Percentiles rank a stretch among this genome's conserved stretches.
phyloP scores from a whole-genome alignment of 2,329 filamentous ascomycete species.

The Ophiostoma piceae region DNA sequence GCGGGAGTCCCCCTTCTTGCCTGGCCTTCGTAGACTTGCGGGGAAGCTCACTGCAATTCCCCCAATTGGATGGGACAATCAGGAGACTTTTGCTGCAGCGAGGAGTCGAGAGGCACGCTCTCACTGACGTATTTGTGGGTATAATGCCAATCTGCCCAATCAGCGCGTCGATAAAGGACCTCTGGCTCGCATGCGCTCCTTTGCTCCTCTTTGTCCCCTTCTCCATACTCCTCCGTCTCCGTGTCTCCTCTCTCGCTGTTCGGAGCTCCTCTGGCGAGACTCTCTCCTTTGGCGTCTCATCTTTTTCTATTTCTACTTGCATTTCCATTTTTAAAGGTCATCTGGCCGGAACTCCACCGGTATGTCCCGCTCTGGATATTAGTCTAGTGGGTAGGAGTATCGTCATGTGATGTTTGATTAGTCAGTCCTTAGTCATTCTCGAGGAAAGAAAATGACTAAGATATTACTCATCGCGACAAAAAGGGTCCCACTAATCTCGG shows the following conservation, averaged over 20 bases:
- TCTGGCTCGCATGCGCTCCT: neutral
- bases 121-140: conserved; percentile 13
- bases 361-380: neutral
- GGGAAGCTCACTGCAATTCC: conserved; percentile 13
- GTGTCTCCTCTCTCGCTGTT: neutral
- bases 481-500: neutral
- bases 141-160: neutral
- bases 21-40: conserved; percentile 5
- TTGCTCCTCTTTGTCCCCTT: neutral
- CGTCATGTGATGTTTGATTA: neutral
- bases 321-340: neutral
- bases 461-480: neutral
- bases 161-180: neutral
- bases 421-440: neutral
- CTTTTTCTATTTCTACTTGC: neutral
- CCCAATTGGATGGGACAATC: neutral
- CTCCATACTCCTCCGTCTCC: neutral
- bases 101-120: neutral
- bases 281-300: neutral
- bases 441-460: neutral
- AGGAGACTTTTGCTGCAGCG: neutral
- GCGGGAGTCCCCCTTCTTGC: neutral
- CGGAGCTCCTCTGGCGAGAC: neutral
- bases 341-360: conserved; percentile 3
- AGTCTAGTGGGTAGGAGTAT: neutral